Percentiles rank a stretch among this genome's conserved stretches.
These are phyloP conservation scores for Lachnellula suecica DNA, from an alignment of 2,329 filamentous ascomycete species.

Conservation along the genomic window DNA sequence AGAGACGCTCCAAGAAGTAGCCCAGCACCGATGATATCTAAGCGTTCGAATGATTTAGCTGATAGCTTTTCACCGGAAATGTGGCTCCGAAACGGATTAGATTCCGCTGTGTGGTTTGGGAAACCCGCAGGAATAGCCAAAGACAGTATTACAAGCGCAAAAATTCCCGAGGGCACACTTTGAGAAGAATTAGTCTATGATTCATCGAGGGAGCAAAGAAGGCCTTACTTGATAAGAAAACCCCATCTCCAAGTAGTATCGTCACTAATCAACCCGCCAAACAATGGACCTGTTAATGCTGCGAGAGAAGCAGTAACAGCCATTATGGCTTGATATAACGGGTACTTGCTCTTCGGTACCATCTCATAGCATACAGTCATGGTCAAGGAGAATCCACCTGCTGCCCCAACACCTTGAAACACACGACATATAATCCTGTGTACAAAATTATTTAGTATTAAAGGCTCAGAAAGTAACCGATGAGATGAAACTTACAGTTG, in stretches of 20 bases:
- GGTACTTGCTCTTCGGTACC: neutral
- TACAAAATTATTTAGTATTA: neutral
- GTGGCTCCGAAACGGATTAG: neutral
- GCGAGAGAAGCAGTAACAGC: neutral
- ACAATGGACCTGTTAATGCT: neutral
- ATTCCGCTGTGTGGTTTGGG: neutral
- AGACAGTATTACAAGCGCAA: neutral
- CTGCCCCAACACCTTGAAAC: neutral
- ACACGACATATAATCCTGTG: neutral
- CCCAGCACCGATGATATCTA: neutral
- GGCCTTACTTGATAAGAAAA: neutral
- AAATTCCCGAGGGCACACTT: neutral
- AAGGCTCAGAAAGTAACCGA: neutral
- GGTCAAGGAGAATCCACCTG: neutral
- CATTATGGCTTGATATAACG: neutral
- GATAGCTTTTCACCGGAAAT: neutral
- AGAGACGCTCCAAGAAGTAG: slow-evolving; percentile 3
- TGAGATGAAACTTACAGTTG: neutral
- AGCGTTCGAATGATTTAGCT: neutral
- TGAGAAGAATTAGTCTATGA: neutral
- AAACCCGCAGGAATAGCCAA: neutral
- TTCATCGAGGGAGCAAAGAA: neutral
- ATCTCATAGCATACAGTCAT: neutral
- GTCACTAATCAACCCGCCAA: neutral
- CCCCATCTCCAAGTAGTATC: slow-evolving; percentile 3